A percentile compares a stretch with the other conserved stretches of the same genome.
Evolutionary conservation across 148 eudicot species (phyloP).

Genomic region (Silene conica): DNA sequence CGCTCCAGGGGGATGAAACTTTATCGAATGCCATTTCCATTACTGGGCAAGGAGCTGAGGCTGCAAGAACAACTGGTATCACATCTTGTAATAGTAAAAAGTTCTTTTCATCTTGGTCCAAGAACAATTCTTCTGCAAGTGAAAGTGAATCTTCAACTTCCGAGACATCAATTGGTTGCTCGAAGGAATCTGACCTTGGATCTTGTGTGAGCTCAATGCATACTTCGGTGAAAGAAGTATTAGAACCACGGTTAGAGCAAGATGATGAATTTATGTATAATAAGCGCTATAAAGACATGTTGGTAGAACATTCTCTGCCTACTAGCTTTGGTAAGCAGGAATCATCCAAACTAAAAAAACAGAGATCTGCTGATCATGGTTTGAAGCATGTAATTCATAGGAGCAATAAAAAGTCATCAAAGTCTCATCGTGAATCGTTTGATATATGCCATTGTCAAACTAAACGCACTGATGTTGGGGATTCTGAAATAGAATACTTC

Average conservation of each 20-base stretch:
- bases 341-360: conserved; percentile 10
- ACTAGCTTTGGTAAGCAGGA: conserved; percentile 34
- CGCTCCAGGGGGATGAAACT: conserved; percentile 3
- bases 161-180: not conserved
- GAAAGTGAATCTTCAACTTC: not conserved
- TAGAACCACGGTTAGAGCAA: not conserved
- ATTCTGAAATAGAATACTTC: conserved; percentile 1
- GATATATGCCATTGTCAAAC: conserved; percentile 33
- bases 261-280: not conserved
- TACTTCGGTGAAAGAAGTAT: not conserved
- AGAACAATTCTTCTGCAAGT: not conserved
- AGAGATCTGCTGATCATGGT: not conserved
- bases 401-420: conserved; percentile 2
- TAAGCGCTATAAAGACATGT: not conserved
- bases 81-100: not conserved
- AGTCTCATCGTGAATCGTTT: conserved; percentile 27
- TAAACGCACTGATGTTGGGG: conserved; percentile 26
- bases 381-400: conserved; percentile 11
- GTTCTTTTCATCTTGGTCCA: not conserved
- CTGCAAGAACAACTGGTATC: not conserved
- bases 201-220: not conserved
- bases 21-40: not conserved
- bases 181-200: conserved; percentile 8
- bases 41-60: conserved; percentile 6
- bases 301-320: conserved; percentile 30